Percentiles rank a stretch among this genome's conserved stretches.
These are phyloP conservation scores for Podospora pseudocomata DNA, from an alignment of 495 filamentous ascomycete genomes.

Conservation along the genomic window DNA sequence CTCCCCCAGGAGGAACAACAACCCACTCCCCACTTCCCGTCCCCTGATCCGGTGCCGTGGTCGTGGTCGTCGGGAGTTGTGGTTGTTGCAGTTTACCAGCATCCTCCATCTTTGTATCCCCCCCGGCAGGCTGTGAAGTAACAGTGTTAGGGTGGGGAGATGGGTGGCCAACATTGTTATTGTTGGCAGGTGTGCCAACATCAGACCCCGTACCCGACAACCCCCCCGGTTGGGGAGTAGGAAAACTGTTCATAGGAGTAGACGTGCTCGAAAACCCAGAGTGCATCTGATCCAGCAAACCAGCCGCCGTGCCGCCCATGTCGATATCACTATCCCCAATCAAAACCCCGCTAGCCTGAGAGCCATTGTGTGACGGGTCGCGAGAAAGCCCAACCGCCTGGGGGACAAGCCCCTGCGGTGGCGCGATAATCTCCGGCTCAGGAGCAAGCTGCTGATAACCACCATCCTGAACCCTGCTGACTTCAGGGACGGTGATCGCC, in stretches of 20 bases:
- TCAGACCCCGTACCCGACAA: conserved; percentile 41
- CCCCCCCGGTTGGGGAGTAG: conserved; percentile 41
- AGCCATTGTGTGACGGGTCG: conserved; percentile 46
- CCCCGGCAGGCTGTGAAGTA: conserved; percentile 17
- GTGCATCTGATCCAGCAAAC: conserved; percentile 61
- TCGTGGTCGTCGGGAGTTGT: background rate
- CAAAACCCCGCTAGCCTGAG: conserved; percentile 45
- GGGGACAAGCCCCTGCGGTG: conserved; percentile 4
- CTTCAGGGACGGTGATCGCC: conserved; percentile 56
- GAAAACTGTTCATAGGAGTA: conserved; percentile 46
- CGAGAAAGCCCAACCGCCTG: conserved; percentile 36
- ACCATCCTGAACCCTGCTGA: conserved; percentile 63
- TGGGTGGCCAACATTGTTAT: conserved; percentile 29
- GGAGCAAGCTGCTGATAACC: conserved; percentile 59
- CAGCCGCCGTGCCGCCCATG: conserved; percentile 60
- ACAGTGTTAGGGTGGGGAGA: conserved; percentile 30
- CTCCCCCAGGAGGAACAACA: conserved; percentile 48
- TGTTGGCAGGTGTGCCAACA: conserved; percentile 43
- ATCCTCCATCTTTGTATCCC: conserved; percentile 39
- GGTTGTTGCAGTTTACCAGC: background rate
- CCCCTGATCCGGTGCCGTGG: conserved; percentile 38
- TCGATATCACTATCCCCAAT: conserved; percentile 59
- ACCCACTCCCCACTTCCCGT: conserved; percentile 53
- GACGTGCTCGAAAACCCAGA: conserved; percentile 52
- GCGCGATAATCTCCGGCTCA: conserved; percentile 37